These are phyloP conservation scores for Lactarius psammicola DNA, from an alignment of 768 basidiomycete genomes.

Conservation along the genomic window DNA sequence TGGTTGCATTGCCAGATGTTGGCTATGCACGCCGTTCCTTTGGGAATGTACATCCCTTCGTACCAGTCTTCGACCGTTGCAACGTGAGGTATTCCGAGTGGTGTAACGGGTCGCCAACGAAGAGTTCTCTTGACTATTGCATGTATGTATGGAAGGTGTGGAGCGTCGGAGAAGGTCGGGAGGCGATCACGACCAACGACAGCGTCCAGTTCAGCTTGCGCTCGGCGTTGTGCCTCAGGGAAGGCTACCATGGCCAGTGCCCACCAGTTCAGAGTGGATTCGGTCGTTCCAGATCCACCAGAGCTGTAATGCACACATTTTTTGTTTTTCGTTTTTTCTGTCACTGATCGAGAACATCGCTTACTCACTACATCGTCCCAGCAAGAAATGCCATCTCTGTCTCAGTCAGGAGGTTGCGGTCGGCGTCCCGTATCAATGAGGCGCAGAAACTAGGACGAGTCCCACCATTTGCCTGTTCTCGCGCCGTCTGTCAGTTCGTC, in stretches of 20 bases:
- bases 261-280: conserved; percentile 16
- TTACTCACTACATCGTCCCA: conserved; percentile 15
- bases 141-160: conserved; percentile 27
- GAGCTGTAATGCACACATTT: not conserved
- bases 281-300: conserved; percentile 16
- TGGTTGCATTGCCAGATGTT: too few species aligned
- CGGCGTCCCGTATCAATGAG: not conserved
- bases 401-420: conserved; percentile 8
- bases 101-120: conserved; percentile 7
- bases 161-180: conserved; percentile 25
- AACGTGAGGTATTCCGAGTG: not conserved
- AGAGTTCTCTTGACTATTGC: conserved; percentile 22
- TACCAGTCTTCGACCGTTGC: conserved; percentile 33
- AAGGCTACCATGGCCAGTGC: conserved; percentile 25
- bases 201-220: too few species aligned
- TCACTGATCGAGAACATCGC: not conserved
- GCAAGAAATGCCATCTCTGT: conserved; percentile 10
- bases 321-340: not conserved
- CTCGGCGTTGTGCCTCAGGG: too few species aligned
- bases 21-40: too few species aligned
- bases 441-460: too few species aligned
- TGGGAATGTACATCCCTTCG: too few species aligned
- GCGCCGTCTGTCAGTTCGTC: not conserved
- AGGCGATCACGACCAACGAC: conserved; percentile 26
- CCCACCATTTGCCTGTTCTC: not conserved